These are phyloP conservation scores for Hapsidospora chrysogenum DNA, from an alignment of 495 filamentous ascomycete genomes.

Conservation along the genomic window DNA sequence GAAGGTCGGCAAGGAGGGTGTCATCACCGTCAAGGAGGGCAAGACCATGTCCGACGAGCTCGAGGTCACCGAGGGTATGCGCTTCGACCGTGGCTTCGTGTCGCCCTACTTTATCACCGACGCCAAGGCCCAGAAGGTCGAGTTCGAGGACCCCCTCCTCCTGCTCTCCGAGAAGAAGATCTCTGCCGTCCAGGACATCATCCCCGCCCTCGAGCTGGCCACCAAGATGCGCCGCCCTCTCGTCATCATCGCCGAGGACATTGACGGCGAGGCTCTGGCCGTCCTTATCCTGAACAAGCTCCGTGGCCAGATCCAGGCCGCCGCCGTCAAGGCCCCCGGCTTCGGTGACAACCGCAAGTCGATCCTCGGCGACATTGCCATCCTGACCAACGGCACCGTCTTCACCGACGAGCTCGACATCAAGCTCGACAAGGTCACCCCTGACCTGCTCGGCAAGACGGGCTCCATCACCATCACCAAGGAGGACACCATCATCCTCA, in stretches of 20 bases:
- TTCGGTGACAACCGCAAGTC: slow-evolving; percentile 99
- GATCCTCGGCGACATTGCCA: slow-evolving; percentile 87
- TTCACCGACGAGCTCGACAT: slow-evolving; percentile 97
- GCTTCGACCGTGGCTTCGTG: slow-evolving; percentile 95
- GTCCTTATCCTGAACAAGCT: slow-evolving; percentile 99
- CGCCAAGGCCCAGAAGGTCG: slow-evolving; percentile 92
- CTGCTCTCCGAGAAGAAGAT: slow-evolving; percentile 99
- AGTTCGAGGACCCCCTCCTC: slow-evolving; percentile 98
- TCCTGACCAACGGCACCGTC: slow-evolving; percentile 92
- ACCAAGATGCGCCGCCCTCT: slow-evolving; percentile 89
- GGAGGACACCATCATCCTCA: slow-evolving; percentile 97
- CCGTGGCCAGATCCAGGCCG: slow-evolving; percentile 95
- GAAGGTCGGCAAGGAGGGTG: slow-evolving; percentile 98
- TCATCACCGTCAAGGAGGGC: slow-evolving; percentile 98
- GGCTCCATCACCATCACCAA: slow-evolving; percentile 99
- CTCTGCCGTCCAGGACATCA: slow-evolving; percentile 93
- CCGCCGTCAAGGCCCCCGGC: slow-evolving; percentile 95
- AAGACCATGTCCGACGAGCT: slow-evolving; percentile 98
- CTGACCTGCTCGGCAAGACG: slow-evolving; percentile 91
- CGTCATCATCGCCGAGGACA: slow-evolving; percentile 97
- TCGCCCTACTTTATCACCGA: slow-evolving; percentile 99
- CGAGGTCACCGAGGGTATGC: slow-evolving; percentile 98
- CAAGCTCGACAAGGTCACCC: slow-evolving; percentile 94
- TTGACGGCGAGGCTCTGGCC: slow-evolving; percentile 94
- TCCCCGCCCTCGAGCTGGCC: slow-evolving; percentile 91